Base-by-base conservation (phyloP, 129 eudicot species). In the Smallanthus sonchifolius region DNA sequence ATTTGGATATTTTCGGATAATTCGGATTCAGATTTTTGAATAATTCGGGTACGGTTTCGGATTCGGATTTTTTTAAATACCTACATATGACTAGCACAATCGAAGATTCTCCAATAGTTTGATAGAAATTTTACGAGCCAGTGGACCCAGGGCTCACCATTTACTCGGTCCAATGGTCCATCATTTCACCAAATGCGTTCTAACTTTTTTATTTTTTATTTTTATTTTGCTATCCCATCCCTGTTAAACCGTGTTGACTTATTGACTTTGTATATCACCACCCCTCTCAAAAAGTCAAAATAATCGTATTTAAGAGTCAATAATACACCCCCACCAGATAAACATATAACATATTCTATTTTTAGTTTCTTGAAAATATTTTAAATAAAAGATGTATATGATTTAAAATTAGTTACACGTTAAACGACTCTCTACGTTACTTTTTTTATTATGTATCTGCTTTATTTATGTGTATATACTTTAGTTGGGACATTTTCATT, bases 261-360 rank as follows among this genome's bases (percentile, higher is more conserved):
- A 13, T 14, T 48, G 17, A 48, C 19, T 13, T 74, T 28, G 24
- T 40, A 19, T 48, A 48, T 14, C 55, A 15, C 15, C 38, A 5
- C 24, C 52, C 4, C 38, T 55, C 39, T 52, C 40, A 54, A 19
- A 48, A 48, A n/a, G 55, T 48, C 6, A 48, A 48, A 48, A 48
- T 15, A 48, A 4, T n/a, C 62, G 17, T 45, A 67, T 20, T 38
- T 39, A 57, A 72, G 76, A 72, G 57, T 30, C 75, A 49, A 70
- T 16, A 72, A 72, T 24, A 57, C 42, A 72, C 77, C 68, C 56
- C 32, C 68, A 57, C 67, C 43, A 36, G 36, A 51, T 51, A 51
- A 40, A 40, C 45, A 7, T 7, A 51, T 51, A 51, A 0, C 57
- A 51, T 15, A 15, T 51, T 16, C 30, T 51, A 3, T n/a, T 51